Evolutionary conservation across 768 basidiomycete genomes (phyloP), one percentile per base, ranked within the genome.

Genomic region (Lentinula aciculospora): DNA sequence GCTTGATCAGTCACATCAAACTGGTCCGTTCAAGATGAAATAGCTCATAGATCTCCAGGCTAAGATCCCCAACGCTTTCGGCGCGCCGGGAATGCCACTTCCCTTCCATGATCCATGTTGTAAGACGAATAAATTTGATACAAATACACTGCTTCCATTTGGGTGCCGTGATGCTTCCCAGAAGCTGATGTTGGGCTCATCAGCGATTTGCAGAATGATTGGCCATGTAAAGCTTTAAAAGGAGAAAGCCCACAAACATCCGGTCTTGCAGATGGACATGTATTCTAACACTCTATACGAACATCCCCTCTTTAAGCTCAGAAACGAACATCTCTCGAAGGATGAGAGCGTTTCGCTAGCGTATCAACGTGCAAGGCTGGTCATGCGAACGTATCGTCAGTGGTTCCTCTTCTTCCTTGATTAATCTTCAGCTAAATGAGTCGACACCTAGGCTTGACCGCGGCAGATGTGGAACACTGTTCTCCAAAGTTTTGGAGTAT

Each of bases 401-500:
- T 65, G 45, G 12, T 12, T 19, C 27, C 23, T 4, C 53, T 31
- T 58, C 39, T 19, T 46, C 40, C 53, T 17, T 54, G 15, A 28
- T 23, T 42, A 36, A 12, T 28, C 15, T 25, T 12, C 21, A 32
- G 32, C 60, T 63, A 48, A 61, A 39, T 36, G 9, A 48, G 39
- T 44, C 27, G 27, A 25, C 39, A 58, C 13, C 39, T 59, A 78
- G 79, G 69, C 47, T 65, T 81, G 55, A 75, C 76, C 23, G 72
- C 72, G 9, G 68, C 69, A 4, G 82, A 83, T 61, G 72, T 84
- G 23, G 74, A 80, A 56, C 68, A 70, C 56, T 79, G 80, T 60
- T 76, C 80, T 15, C 65, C 75, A 0, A 74, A 67, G 48, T 84
- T 79, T 61, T 83, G 83, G 82, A 69, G 71, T 2, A 65, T 84